Conservation (phyloP, 306 rosid species). For the Prunus salicina region DNA sequence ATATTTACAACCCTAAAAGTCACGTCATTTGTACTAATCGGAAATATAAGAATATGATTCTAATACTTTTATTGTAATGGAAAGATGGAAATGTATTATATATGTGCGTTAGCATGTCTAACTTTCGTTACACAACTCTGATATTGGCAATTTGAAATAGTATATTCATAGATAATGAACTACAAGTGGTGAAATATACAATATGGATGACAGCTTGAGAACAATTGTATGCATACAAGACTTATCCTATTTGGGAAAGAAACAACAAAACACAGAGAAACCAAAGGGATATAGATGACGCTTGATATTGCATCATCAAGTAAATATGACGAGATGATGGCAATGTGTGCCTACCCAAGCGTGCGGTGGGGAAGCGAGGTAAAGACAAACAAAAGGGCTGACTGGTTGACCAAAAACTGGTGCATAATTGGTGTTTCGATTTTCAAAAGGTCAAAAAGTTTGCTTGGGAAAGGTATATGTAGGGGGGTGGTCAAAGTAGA, state of each 20-base stretch:
- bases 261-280: background rate
- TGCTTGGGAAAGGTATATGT: conserved; percentile 12
- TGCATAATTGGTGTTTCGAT: background rate
- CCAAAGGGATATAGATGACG: background rate
- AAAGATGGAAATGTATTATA: too few relatives aligned
- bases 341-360: conserved; percentile 55
- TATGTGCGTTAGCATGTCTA: too few relatives aligned
- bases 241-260: background rate
- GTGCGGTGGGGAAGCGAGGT: conserved; percentile 25
- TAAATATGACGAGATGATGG: conserved; percentile 37
- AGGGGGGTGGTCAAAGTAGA: conserved; percentile 26
- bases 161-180: background rate
- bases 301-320: background rate
- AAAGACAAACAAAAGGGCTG: conserved; percentile 22
- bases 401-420: conserved; percentile 25
- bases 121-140: too few relatives aligned
- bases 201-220: background rate
- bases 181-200: background rate
- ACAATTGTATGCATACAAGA: background rate
- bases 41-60: too few relatives aligned
- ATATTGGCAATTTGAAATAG: too few relatives aligned
- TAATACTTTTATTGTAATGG: too few relatives aligned
- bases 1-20: too few relatives aligned
- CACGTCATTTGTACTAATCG: too few relatives aligned
- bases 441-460: conserved; percentile 36